Evolutionary conservation across 2,329 filamentous ascomycete genomes (phyloP), one percentile per base, ranked within the genome.

Genomic region (Penicillium sp.): DNA sequence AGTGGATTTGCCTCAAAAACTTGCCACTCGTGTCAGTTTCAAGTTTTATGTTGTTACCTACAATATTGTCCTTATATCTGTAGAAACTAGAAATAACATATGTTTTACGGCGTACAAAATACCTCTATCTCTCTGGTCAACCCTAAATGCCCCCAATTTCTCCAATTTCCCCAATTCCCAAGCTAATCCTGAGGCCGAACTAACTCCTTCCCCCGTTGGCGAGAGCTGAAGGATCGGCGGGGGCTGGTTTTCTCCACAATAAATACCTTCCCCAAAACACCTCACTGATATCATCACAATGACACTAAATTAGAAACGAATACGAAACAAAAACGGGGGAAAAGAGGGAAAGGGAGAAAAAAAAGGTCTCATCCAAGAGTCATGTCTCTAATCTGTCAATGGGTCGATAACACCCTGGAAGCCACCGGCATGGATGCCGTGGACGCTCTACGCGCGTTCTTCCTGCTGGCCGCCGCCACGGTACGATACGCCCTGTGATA

Each of bases 381-480:
- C 31, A 63, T 64, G 60, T 40, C 46, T 41, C 27, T 55, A 33
- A 47, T 58, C 47, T 39, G 52, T 11, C 53, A 62, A 51, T 49
- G 50, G 48, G 41, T 65, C 31, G 62, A 65, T 54, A 46, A 43
- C 10, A 48, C 44, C 47, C 51, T 65, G 11, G 55, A 63, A 48
- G 53, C 53, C 31, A 58, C 58, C 9, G 60, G 57, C 27, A 60
- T 58, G 58, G 60, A 60, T 55, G 63, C 67, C 10, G 63, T 72
- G 15, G 70, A 73, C 45, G 59, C 67, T 36, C 59, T 76, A 46
- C 72, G 75, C 62, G 59, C 64, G 34, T 75, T 74, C 63, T 77
- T 75, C 55, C 52, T 76, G 54, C 60, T 73, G 47, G 65, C 73
- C 60, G 68, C 73, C 51, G 72, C 68, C 60, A 73, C 70, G 64